phyloP scores from a whole-genome alignment of 306 rosid species.

The Sechiopsis laciniata region DNA sequence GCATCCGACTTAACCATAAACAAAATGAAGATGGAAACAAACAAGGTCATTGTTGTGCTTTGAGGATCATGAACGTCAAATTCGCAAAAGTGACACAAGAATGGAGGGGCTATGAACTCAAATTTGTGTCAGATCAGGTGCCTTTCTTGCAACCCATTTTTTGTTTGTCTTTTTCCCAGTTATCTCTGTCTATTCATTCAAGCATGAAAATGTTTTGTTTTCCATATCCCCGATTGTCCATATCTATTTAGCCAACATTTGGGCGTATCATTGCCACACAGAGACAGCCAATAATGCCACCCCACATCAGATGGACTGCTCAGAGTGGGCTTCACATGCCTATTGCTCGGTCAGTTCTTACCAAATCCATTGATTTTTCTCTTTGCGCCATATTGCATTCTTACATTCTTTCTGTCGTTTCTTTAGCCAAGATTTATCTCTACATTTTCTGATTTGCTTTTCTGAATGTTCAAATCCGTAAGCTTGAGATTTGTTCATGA shows the following conservation, averaged over 20 bases:
- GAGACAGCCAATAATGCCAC: background rate
- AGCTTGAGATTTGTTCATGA: background rate
- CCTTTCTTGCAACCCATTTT: background rate
- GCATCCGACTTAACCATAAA: too few relatives aligned
- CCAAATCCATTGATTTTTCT: slow-evolving; percentile 3
- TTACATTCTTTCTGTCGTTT: slow-evolving; percentile 13
- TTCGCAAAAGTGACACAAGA: background rate
- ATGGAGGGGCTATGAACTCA: background rate
- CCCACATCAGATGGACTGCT: background rate
- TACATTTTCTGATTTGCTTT: background rate
- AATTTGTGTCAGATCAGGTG: background rate
- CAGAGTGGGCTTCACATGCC: slow-evolving; percentile 12
- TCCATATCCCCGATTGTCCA: too few relatives aligned
- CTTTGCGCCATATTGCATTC: background rate
- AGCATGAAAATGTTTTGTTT: background rate
- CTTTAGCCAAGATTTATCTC: background rate
- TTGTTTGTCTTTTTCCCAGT: slow-evolving; percentile 6
- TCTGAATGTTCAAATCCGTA: background rate
- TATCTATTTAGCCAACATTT: too few relatives aligned
- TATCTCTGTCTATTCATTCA: too few relatives aligned
- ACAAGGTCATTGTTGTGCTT: too few relatives aligned
- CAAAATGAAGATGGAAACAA: too few relatives aligned
- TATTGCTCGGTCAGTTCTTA: background rate
- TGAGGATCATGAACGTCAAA: background rate
- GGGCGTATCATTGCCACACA: background rate